A percentile compares a stretch with the other conserved stretches of the same genome.
phyloP scores from a whole-genome alignment of 2,329 filamentous ascomycete species.

The Apiospora malaysiana region DNA sequence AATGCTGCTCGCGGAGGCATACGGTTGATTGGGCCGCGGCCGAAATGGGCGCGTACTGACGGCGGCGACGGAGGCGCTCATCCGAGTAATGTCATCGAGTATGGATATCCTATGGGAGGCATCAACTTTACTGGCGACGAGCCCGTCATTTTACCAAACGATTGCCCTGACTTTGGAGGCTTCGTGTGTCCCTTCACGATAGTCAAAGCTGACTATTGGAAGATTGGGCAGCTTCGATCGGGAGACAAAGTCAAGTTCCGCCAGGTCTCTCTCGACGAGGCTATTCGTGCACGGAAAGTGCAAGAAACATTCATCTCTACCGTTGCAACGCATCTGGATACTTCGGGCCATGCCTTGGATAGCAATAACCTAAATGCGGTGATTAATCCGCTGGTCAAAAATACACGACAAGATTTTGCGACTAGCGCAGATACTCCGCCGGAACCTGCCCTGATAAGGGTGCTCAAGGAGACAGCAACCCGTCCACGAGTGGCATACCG shows the following conservation, averaged over 20 bases:
- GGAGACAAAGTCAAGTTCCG: constrained; percentile 60
- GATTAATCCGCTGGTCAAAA: neutral
- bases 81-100: constrained; percentile 63
- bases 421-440: neutral
- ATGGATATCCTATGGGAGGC: constrained; percentile 63
- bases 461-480: constrained; percentile 37
- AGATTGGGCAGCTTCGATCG: constrained; percentile 65
- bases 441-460: constrained; percentile 25
- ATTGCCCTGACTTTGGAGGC: constrained; percentile 66
- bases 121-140: constrained; percentile 68
- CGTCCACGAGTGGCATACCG: constrained; percentile 48
- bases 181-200: constrained; percentile 63
- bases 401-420: too few relatives aligned
- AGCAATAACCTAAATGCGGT: neutral
- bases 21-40: constrained; percentile 62
- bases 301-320: neutral
- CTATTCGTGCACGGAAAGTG: constrained; percentile 40
- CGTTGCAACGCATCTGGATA: neutral
- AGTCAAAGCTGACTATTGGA: constrained; percentile 64
- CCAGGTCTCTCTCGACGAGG: constrained; percentile 57
- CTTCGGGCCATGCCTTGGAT: too few relatives aligned
- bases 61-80: constrained; percentile 69
- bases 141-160: constrained; percentile 63
- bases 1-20: constrained; percentile 67
- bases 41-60: constrained; percentile 62